These are phyloP conservation scores for Wallacemonas collosoma DNA, from an alignment of 208 protist species.

Conservation along the genomic window DNA sequence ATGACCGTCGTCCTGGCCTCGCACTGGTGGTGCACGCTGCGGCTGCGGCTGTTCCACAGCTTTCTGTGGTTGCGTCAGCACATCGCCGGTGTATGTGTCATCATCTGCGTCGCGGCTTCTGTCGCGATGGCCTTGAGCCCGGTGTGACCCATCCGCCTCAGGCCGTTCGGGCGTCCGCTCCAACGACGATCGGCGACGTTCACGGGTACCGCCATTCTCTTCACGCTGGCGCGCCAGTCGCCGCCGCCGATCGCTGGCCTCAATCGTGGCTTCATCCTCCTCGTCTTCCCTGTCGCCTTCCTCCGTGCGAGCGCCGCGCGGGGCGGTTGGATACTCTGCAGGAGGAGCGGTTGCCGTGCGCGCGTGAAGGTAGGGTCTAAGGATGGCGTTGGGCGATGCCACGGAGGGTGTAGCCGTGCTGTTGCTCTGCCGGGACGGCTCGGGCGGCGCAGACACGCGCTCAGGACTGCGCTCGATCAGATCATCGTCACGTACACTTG, in stretches of 20 bases:
- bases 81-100: slow-evolving; percentile 10
- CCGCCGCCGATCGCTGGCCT: slow-evolving; percentile 15
- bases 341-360: slow-evolving; percentile 16
- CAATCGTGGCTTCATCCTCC: slow-evolving; percentile 22
- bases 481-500: slow-evolving; percentile 2
- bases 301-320: no score
- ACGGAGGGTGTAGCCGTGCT: background rate
- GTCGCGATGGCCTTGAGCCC: background rate
- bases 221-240: slow-evolving; percentile 4
- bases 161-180: slow-evolving; percentile 6
- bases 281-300: background rate
- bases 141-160: background rate
- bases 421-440: background rate
- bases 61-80: slow-evolving; percentile 19
- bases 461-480: slow-evolving; percentile 5
- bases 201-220: background rate
- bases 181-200: background rate
- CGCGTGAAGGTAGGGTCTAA: slow-evolving; percentile 5
- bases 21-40: background rate
- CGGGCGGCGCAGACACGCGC: background rate
- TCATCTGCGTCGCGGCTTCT: background rate
- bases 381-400: background rate
- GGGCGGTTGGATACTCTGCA: background rate
- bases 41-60: background rate
- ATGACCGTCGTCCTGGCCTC: background rate